Base-by-base conservation (phyloP, 2,329 filamentous ascomycete species). In the Alternaria sp. region DNA sequence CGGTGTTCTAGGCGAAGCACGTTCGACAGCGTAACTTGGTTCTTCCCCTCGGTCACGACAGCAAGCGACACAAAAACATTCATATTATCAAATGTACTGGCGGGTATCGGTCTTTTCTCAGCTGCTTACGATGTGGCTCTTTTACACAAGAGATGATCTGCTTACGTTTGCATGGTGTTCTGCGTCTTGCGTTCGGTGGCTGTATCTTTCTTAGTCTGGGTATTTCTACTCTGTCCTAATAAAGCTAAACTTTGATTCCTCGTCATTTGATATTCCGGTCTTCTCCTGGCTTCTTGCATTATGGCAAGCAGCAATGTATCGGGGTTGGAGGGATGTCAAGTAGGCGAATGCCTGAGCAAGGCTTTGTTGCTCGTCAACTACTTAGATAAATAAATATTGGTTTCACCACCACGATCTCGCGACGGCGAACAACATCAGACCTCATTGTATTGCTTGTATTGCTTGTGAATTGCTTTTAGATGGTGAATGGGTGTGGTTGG, bases 151-250 rank as follows among this genome's bases (percentile, higher is more conserved):
- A 54, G 50, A 62, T 21, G 60, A 62, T 53, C n/a, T 33, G 56
- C 26, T 62, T 46, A 59, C 33, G 60, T 59, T 54, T 62, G 60
- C 60, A 59, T 59, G 55, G 60, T 54, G 60, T 62, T 62, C 41
- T 62, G 55, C 47, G 55, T 59, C 54, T 21, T 58, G 58, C 45
- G 58, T 57, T 61, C 46, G 54, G 55, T 44, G 18, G 30, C 25
- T 55, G 33, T n/a, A 44, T 53, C 21, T 30, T 26, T 46, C 28
- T 30, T 30, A 15, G 12, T 46, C 47, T 21, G 30, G 20, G 25
- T 44, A 54, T 30, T 37, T 62, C 15, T 62, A 28, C 41, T 23
- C 15, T 59, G 55, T 59, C 23, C 23, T 62, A 62, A 62, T 59
- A 44, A 54, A 59, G 55, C 20, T 45, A 51, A 33, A 15, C 20